phyloP scores from a whole-genome alignment of 345 rosid genomes.

The Populus nigra region DNA sequence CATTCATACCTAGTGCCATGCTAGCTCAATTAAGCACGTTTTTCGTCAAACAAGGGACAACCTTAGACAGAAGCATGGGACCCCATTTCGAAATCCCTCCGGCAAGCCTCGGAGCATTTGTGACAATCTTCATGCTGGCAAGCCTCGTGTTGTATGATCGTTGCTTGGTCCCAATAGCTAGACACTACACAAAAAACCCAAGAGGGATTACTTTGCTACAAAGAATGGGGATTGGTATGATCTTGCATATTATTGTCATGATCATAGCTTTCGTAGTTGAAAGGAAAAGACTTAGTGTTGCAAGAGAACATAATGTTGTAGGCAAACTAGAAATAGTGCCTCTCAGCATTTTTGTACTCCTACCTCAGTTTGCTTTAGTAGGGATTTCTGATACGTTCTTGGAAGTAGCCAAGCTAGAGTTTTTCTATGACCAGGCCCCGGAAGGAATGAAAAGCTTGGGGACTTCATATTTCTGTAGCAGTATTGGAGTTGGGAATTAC shows the following conservation, averaged over 20 bases:
- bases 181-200: slow-evolving; percentile 54
- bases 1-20: slow-evolving; percentile 57
- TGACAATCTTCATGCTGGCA: slow-evolving; percentile 63
- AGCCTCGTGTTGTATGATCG: slow-evolving; percentile 57
- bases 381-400: slow-evolving; percentile 71
- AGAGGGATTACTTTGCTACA: slow-evolving; percentile 74
- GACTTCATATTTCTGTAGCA: slow-evolving; percentile 58
- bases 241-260: slow-evolving; percentile 54
- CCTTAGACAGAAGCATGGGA: slow-evolving; percentile 49
- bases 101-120: slow-evolving; percentile 59
- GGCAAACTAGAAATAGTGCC: slow-evolving; percentile 44
- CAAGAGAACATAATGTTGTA: slow-evolving; percentile 28
- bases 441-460: slow-evolving; percentile 81
- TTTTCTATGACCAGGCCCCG: slow-evolving; percentile 88
- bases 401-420: slow-evolving; percentile 78
- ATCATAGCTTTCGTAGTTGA: slow-evolving; percentile 46
- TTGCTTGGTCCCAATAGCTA: slow-evolving; percentile 36
- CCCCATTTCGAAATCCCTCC: slow-evolving; percentile 68
- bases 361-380: slow-evolving; percentile 70
- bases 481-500: slow-evolving; percentile 62
- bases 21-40: slow-evolving; percentile 51
- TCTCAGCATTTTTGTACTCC: slow-evolving; percentile 50
- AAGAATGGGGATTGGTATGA: slow-evolving; percentile 67
- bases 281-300: slow-evolving; percentile 57
- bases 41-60: slow-evolving; percentile 70